Percentiles rank a stretch among this genome's conserved stretches.
These are phyloP conservation scores for Penicillium turbatum DNA, from an alignment of 495 filamentous ascomycete species.

Conservation along the genomic window DNA sequence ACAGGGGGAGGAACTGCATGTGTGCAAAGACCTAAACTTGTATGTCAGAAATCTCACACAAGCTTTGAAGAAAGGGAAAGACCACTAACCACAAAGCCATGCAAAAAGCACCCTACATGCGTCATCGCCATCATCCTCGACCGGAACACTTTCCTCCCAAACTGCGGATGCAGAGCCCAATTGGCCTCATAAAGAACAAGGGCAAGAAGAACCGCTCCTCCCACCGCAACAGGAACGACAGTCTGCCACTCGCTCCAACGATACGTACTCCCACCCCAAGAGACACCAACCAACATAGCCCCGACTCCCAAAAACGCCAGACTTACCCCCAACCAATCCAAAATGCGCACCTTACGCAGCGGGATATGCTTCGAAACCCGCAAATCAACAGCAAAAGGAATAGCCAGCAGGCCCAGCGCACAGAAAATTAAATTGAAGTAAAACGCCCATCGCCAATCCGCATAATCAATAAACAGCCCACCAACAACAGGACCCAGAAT, in stretches of 20 bases:
- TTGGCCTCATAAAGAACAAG: slow-evolving; percentile 48
- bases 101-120: slow-evolving; percentile 51
- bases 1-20: slow-evolving; percentile 62
- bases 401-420: slow-evolving; percentile 30
- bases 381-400: slow-evolving; percentile 36
- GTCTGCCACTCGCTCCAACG: slow-evolving; percentile 41
- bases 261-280: slow-evolving; percentile 34
- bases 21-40: slow-evolving; percentile 35
- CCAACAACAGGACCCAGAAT: slow-evolving; percentile 38
- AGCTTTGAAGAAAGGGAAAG: slow-evolving; percentile 3
- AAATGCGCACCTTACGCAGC: slow-evolving; percentile 23
- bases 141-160: slow-evolving; percentile 49
- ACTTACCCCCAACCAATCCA: slow-evolving; percentile 38
- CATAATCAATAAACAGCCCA: slow-evolving; percentile 35
- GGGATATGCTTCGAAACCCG: slow-evolving; percentile 23
- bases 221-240: slow-evolving; percentile 50
- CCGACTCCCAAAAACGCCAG: slow-evolving; percentile 30
- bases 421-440: slow-evolving; percentile 44
- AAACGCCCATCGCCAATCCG: slow-evolving; percentile 39
- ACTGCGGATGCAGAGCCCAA: slow-evolving; percentile 47
- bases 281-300: slow-evolving; percentile 32
- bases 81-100: slow-evolving; percentile 44
- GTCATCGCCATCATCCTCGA: slow-evolving; percentile 30
- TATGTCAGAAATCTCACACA: background rate
- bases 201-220: slow-evolving; percentile 36